Percentiles rank a stretch among this genome's conserved stretches.
Evolutionary conservation across 2,329 filamentous ascomycete species (phyloP).

Genomic region (Trichoderma gracile): DNA sequence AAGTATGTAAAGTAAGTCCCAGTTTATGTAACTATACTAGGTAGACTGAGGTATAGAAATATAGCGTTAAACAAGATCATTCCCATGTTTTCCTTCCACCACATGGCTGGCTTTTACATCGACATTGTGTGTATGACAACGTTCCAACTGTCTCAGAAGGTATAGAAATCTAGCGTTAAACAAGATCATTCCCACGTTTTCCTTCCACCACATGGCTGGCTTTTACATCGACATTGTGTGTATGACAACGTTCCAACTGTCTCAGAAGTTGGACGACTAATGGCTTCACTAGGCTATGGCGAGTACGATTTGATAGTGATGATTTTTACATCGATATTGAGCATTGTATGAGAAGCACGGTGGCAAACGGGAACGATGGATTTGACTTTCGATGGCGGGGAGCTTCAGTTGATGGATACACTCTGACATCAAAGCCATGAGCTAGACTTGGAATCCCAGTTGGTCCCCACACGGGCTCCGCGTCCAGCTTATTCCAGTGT

Average conservation of each 20-base stretch:
- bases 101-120: neutral
- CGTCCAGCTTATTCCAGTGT: too few relatives aligned
- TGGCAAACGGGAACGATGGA: neutral
- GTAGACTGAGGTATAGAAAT: too few relatives aligned
- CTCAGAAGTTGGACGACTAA: neutral
- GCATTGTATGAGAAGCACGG: neutral
- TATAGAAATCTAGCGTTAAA: too few relatives aligned
- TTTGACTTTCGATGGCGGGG: conserved; percentile 5
- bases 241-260: neutral
- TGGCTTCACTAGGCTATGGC: neutral
- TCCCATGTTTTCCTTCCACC: too few relatives aligned
- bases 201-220: too few relatives aligned
- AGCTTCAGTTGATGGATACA: neutral
- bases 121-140: neutral
- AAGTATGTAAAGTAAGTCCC: too few relatives aligned
- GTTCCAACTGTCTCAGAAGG: neutral
- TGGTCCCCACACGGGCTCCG: too few relatives aligned
- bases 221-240: neutral
- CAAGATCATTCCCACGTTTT: too few relatives aligned
- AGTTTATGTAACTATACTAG: too few relatives aligned
- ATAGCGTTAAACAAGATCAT: too few relatives aligned
- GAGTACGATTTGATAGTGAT: neutral
- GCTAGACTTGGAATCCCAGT: too few relatives aligned
- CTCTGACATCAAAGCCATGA: conserved; percentile 2
- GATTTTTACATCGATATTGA: neutral